phyloP scores from a whole-genome alignment of 805 yeast species.

The Metschnikowia arizonensis region DNA sequence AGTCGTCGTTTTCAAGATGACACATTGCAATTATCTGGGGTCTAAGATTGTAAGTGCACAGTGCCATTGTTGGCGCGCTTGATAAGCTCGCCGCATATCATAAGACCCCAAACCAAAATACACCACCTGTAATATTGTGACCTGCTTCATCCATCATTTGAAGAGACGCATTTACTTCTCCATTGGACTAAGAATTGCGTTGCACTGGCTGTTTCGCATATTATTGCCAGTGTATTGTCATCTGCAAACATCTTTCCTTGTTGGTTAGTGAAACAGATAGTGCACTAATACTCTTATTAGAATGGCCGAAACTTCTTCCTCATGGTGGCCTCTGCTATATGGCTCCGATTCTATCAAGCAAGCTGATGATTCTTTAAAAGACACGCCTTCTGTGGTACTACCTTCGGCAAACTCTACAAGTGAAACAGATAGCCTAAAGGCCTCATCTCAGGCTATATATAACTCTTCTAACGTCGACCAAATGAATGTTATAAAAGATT shows the following conservation, averaged over 20 bases:
- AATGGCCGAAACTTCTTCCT: slow-evolving; percentile 1
- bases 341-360: neutral
- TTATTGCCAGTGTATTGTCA: neutral
- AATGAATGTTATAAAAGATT: neutral
- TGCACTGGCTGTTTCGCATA: neutral
- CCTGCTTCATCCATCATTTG: neutral
- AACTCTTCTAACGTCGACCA: neutral
- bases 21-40: neutral
- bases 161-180: neutral
- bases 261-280: neutral
- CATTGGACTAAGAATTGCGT: neutral
- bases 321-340: slow-evolving; percentile 4
- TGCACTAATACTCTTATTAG: neutral
- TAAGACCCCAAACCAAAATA: neutral
- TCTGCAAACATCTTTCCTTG: neutral
- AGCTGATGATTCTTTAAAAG: neutral
- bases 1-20: neutral
- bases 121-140: neutral
- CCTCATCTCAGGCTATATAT: neutral
- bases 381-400: neutral
- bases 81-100: neutral
- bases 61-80: slow-evolving; percentile 2
- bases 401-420: neutral
- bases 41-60: slow-evolving; percentile 2
- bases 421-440: neutral